Percentiles rank a stretch among this genome's conserved stretches.
phyloP scores from a whole-genome alignment of 2,329 filamentous ascomycete genomes.

The Blumeria hordei region DNA sequence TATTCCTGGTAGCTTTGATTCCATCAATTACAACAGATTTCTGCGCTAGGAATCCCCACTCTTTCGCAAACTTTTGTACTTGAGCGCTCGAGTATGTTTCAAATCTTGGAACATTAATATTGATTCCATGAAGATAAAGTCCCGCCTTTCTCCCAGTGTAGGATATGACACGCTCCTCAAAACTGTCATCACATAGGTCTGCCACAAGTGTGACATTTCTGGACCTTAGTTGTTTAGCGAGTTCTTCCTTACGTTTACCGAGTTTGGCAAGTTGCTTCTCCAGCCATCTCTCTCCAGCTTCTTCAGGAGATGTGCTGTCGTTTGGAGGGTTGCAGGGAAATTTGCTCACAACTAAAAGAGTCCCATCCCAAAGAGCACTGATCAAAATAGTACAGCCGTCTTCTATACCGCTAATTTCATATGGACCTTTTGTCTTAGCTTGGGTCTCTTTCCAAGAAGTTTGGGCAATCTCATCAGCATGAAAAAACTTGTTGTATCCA shows the following conservation, averaged over 20 bases:
- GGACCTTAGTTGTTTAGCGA: constrained; percentile 48
- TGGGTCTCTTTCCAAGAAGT: constrained; percentile 70
- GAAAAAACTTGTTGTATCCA: constrained; percentile 99
- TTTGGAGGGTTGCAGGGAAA: constrained; percentile 72
- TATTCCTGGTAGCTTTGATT: constrained; percentile 46
- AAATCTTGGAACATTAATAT: constrained; percentile 83
- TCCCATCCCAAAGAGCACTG: constrained; percentile 68
- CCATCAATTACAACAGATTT: constrained; percentile 58
- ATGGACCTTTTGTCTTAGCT: constrained; percentile 55
- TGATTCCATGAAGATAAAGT: constrained; percentile 87
- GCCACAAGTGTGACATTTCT: constrained; percentile 89
- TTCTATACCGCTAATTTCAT: constrained; percentile 90
- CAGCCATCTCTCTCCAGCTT: constrained; percentile 59
- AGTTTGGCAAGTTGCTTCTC: constrained; percentile 54
- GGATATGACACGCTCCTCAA: constrained; percentile 89
- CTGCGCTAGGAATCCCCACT: constrained; percentile 86
- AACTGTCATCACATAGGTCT: constrained; percentile 84
- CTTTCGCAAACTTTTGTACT: constrained; percentile 73
- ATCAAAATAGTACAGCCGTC: constrained; percentile 99
- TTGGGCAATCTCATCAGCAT: constrained; percentile 54
- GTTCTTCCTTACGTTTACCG: constrained; percentile 54
- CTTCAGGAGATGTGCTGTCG: constrained; percentile 52
- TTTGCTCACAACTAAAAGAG: constrained; percentile 92
- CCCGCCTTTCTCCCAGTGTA: constrained; percentile 71
- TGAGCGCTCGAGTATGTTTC: constrained; percentile 58